Base-by-base conservation (phyloP, 176 grass and related monocot genomes). In the Tuctoria greenei region DNA sequence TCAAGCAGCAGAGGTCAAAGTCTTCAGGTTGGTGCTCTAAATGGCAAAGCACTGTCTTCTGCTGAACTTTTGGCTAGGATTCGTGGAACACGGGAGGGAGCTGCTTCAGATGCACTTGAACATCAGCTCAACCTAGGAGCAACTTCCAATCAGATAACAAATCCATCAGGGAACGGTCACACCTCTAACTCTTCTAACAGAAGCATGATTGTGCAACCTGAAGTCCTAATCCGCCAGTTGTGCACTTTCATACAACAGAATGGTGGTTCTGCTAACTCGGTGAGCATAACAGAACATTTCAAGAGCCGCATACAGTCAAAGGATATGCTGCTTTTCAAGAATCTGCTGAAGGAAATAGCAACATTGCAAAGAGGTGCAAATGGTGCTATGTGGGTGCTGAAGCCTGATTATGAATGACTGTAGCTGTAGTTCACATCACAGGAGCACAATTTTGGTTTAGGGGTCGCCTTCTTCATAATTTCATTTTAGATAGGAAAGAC, bases 241-340 rank as follows among this genome's bases (percentile, higher is more conserved):
- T 97, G 93, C 75, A 91, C 87, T 15, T 97, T 91, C 71, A 88
- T 97, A 52, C 85, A 93, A 31, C 87, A 89, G 71, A 79, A 59
- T 13, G 86, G 91, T 7, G 89, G 95, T 25, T 83, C 54, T 3
- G 75, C 81, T 5, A 86, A 61, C 74, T 98, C 95, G 31, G 75
- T 62, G 6, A 90, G 87, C 82, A 88, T 93, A 39, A 89, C 90
- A 0, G 79, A 89, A 49, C 81, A 97, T 56, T 97, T 97, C 66
- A 89, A 93, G 78, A 85, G 80, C 47, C 86, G 88, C 13, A 84
- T 93, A 78, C 77, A 74, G 35, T 85, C 86, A 0, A 86, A 91
- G 72, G 91, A 91, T 78, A 82, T 85, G 86, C 75, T 87, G 10
- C 83, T 97, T 7, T 97, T 97, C 46, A 97, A 93, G 68, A 97